phyloP scores from a whole-genome alignment of 225 moss, liverwort and hornwort genomes.

The Rhytidiadelphus loreus region DNA sequence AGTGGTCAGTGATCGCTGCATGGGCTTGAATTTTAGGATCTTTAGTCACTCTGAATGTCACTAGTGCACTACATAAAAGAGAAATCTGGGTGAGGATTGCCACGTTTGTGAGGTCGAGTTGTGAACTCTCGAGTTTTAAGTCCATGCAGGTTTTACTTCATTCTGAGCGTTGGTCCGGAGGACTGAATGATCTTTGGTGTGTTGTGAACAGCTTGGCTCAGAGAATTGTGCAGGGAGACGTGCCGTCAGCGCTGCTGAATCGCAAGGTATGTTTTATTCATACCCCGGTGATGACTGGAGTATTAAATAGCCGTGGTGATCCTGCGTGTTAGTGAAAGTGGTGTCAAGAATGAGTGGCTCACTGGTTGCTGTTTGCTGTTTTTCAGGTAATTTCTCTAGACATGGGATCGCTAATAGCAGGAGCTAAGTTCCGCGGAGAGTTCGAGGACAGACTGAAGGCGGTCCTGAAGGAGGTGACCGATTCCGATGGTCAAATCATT shows the following conservation, averaged over 20 bases:
- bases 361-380: not conserved
- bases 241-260: conserved; percentile 82
- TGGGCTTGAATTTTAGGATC: not conserved
- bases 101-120: not conserved
- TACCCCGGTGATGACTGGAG: not conserved
- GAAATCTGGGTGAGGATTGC: not conserved
- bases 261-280: conserved; percentile 40
- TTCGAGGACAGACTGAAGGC: conserved; percentile 93
- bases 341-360: not conserved
- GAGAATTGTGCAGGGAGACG: conserved; percentile 94
- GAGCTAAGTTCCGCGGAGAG: conserved; percentile 88
- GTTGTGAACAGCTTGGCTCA: conserved; percentile 68
- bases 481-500: conserved; percentile 83
- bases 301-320: not conserved
- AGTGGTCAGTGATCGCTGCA: not conserved
- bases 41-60: not conserved
- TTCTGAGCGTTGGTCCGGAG: not conserved
- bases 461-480: conserved; percentile 83
- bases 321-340: not conserved
- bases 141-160: not conserved
- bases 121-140: not conserved
- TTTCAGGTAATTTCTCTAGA: conserved; percentile 90
- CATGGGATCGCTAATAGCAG: conserved; percentile 92
- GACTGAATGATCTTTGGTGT: not conserved
- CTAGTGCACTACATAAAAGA: not conserved